Base-by-base conservation (phyloP, 2,329 filamentous ascomycete species). In the Xylariales sp. region DNA sequence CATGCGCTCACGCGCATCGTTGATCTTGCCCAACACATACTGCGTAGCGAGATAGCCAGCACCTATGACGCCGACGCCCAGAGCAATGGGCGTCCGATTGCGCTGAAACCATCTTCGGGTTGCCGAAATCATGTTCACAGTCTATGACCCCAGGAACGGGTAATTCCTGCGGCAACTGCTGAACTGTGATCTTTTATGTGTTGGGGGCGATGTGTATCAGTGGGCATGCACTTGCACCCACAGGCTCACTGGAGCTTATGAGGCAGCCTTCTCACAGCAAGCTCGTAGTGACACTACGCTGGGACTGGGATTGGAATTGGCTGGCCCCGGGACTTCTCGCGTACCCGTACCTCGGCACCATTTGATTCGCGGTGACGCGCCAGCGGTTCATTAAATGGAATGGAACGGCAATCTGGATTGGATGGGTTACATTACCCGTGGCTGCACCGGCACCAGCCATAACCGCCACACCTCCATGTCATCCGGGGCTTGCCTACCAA, bases 1-100 rank as follows among this genome's bases (percentile, higher is more conserved):
- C 87, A 96, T 94, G 63, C 91, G 89, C 76, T 96, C 89, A 52
- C 90, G 82, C 54, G 91, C 89, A 65, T 97, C 90, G 51, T 85
- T 85, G 57, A 97, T 83, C 75, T 95, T 97, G 56, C 78, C 79
- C 58, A 96, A 65, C 52, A 95, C 80, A 82, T 96, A 98, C 65
- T 95, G 89, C 28, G 88, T 88, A 42, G 86, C 90, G 46, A 96
- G 70, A 66, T 98, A 98, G 51, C 89, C 89, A 40, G 86, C 88
- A 52, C 91, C 90, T 51, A 96, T 69, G 51, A 97, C 78, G 50
- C 90, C 89, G 45, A 87, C 81, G 51, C 90, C 89, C 59, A 98
- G 78, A 61, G 89, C 87, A 61, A 98, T 78, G 57, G 85, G 87
- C 58, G 86, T 93, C 63, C 88, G 82, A 71, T 98, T 95, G 68